Conservation (phyloP, 352 stramenopile species). For the Elongisporangium senticosum region DNA sequence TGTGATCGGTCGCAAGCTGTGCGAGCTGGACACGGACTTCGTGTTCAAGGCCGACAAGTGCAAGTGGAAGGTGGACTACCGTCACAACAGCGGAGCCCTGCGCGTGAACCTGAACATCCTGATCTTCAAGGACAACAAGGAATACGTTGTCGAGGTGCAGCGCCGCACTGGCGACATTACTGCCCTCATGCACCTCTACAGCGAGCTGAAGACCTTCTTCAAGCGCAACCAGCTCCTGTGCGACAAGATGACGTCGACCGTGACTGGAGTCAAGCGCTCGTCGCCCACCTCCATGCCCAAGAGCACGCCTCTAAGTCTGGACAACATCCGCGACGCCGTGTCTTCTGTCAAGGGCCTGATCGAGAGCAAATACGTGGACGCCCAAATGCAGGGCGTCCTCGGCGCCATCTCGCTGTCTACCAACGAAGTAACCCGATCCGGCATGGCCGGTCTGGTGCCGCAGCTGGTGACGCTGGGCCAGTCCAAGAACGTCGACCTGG, state of each 20-base stretch:
- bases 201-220: slow-evolving; percentile 72
- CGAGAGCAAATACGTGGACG: slow-evolving; percentile 69
- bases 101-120: slow-evolving; percentile 75
- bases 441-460: slow-evolving; percentile 62
- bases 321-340: slow-evolving; percentile 50
- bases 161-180: slow-evolving; percentile 77
- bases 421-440: slow-evolving; percentile 43
- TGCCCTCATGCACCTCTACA: slow-evolving; percentile 72
- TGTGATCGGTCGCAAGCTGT: slow-evolving; percentile 75
- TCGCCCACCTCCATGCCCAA: slow-evolving; percentile 59
- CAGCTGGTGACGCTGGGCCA: slow-evolving; percentile 62
- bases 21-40: slow-evolving; percentile 81
- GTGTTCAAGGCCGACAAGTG: slow-evolving; percentile 82
- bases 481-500: slow-evolving; percentile 51
- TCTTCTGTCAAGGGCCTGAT: slow-evolving; percentile 65
- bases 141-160: slow-evolving; percentile 74
- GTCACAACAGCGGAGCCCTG: slow-evolving; percentile 37
- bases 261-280: slow-evolving; percentile 55
- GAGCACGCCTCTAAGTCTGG: slow-evolving; percentile 27
- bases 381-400: slow-evolving; percentile 78
- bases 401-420: slow-evolving; percentile 76
- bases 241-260: slow-evolving; percentile 36
- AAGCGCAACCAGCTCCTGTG: slow-evolving; percentile 65
- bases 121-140: slow-evolving; percentile 69
- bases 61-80: slow-evolving; percentile 87